Percentiles rank a stretch among this genome's conserved stretches.
Evolutionary conservation across 2,329 filamentous ascomycete species (phyloP).

Genomic region (Penicillium sp.): DNA sequence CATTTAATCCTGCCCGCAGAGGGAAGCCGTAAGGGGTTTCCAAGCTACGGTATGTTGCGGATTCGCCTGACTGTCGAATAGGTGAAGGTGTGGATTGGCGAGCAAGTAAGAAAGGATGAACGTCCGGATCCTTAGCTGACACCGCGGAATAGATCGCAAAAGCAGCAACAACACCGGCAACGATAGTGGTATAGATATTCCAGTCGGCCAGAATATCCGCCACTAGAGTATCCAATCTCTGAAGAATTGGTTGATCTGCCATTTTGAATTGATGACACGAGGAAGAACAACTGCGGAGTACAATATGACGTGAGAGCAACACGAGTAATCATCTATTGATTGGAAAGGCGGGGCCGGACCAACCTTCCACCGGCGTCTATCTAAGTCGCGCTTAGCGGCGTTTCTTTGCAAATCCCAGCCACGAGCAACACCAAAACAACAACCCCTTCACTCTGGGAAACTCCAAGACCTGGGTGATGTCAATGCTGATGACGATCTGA

Average conservation of each 20-base stretch:
- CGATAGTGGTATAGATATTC: slow-evolving; percentile 74
- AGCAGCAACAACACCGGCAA: slow-evolving; percentile 65
- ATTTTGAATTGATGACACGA: slow-evolving; percentile 25
- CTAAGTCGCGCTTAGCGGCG: slow-evolving; percentile 9
- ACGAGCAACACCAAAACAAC: slow-evolving; percentile 2
- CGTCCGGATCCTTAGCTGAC: slow-evolving; percentile 76
- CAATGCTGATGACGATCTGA: neutral
- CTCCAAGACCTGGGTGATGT: neutral
- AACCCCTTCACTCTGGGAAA: neutral
- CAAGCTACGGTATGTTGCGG: slow-evolving; percentile 79
- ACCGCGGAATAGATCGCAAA: slow-evolving; percentile 71
- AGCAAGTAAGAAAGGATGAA: slow-evolving; percentile 85
- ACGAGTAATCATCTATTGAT: slow-evolving; percentile 1
- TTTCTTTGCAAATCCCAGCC: slow-evolving; percentile 4
- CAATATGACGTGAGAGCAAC: slow-evolving; percentile 24
- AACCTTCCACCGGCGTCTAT: slow-evolving; percentile 22
- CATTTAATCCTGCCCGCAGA: slow-evolving; percentile 72
- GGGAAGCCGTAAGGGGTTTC: slow-evolving; percentile 83
- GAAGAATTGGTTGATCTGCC: slow-evolving; percentile 54
- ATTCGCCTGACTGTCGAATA: slow-evolving; percentile 81
- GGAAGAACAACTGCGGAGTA: neutral
- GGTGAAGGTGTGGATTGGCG: slow-evolving; percentile 76
- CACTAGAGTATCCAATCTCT: slow-evolving; percentile 70
- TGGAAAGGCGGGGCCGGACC: slow-evolving; percentile 15
- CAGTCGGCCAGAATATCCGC: slow-evolving; percentile 72